Evolutionary conservation across 208 protist genomes (phyloP).

Genomic region (Acanthamoeba lenticulata): DNA sequence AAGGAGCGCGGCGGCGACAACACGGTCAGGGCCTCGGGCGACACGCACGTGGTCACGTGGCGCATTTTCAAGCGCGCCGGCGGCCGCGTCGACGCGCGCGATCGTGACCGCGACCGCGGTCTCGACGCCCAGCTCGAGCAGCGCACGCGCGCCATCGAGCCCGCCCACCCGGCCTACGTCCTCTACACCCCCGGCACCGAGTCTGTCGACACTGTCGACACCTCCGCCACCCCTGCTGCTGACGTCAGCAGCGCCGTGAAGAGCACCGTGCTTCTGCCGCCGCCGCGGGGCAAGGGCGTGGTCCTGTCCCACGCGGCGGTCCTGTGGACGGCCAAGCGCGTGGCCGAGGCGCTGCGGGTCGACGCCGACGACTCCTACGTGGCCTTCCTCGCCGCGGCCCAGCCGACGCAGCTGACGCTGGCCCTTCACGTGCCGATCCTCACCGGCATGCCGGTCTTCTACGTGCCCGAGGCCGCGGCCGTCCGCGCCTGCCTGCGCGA

Average conservation of each 20-base stretch:
- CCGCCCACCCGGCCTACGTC: background rate
- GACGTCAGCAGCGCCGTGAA: background rate
- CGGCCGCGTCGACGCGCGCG: background rate
- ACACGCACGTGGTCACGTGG: background rate
- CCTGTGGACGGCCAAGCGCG: background rate
- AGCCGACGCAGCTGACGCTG: background rate
- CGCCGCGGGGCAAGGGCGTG: constrained; percentile 31
- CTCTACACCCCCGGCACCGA: constrained; percentile 49
- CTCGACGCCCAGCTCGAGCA: background rate
- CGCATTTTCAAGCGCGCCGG: background rate
- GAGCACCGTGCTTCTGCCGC: background rate
- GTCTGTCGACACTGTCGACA: no score
- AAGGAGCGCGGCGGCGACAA: background rate
- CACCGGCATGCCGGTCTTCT: constrained; percentile 51
- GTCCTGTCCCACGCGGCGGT: constrained; percentile 10
- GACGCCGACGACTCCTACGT: constrained; percentile 31
- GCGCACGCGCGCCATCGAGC: background rate
- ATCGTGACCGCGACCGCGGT: background rate
- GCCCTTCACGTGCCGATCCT: constrained; percentile 49
- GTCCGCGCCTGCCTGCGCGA: background rate
- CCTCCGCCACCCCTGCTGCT: background rate
- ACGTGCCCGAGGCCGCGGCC: background rate
- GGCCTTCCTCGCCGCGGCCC: constrained; percentile 20
- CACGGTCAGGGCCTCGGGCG: background rate
- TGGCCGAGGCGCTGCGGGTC: background rate